Conservation (phyloP, 2,329 filamentous ascomycete species). For the Penicillium palitans region DNA sequence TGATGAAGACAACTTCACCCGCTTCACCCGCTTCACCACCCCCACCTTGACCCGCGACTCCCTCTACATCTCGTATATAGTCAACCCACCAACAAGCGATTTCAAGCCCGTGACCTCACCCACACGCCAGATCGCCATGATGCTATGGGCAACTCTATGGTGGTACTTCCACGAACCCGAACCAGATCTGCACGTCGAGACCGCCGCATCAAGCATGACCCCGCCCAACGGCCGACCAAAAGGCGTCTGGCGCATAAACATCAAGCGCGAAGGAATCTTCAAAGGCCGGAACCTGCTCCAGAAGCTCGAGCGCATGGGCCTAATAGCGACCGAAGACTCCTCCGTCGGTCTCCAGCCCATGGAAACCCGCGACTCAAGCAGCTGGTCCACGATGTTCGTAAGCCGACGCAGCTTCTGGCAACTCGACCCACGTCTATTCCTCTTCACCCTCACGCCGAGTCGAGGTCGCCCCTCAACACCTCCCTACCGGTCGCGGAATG, state of each 20-base stretch:
- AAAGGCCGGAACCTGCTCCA: slow-evolving; percentile 78
- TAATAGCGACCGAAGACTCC: slow-evolving; percentile 75
- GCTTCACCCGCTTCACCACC: slow-evolving; percentile 58
- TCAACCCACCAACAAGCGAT: slow-evolving; percentile 75
- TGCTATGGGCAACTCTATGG: slow-evolving; percentile 90
- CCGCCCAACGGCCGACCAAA: slow-evolving; percentile 70
- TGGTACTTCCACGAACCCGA: slow-evolving; percentile 95
- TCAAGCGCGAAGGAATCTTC: slow-evolving; percentile 85
- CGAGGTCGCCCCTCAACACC: slow-evolving; percentile 49
- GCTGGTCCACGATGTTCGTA: slow-evolving; percentile 80
- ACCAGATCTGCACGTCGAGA: slow-evolving; percentile 65
- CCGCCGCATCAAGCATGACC: slow-evolving; percentile 63
- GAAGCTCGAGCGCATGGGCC: slow-evolving; percentile 90
- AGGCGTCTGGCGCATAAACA: slow-evolving; percentile 82
- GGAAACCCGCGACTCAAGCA: slow-evolving; percentile 62
- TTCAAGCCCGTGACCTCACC: slow-evolving; percentile 78
- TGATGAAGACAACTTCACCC: slow-evolving; percentile 35
- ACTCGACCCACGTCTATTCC: slow-evolving; percentile 78
- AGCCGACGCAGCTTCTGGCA: slow-evolving; percentile 87
- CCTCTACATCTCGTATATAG: slow-evolving; percentile 89
- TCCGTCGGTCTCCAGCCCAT: slow-evolving; percentile 64
- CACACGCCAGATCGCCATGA: slow-evolving; percentile 89
- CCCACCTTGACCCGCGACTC: slow-evolving; percentile 78
- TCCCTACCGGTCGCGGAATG: slow-evolving; percentile 52
- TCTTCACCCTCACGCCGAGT: slow-evolving; percentile 75